A percentile compares a stretch with the other conserved stretches of the same genome.
phyloP scores from a whole-genome alignment of 2,329 filamentous ascomycete species.

The Lasiodiplodia gonubiensis region DNA sequence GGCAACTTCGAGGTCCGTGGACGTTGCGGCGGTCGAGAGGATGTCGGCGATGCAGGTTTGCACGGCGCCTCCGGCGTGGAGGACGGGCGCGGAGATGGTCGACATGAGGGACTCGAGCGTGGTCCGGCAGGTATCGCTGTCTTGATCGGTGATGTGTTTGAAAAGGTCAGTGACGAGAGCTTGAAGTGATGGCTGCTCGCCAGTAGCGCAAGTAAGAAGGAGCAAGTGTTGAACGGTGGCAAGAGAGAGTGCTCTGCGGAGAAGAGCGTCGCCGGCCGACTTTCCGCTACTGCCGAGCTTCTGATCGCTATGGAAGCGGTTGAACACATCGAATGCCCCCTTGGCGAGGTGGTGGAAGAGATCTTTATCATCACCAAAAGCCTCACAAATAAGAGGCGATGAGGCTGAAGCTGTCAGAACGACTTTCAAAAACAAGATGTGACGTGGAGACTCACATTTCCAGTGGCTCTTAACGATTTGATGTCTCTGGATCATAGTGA shows the following conservation, averaged over 20 bases:
- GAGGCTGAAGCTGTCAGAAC: not conserved
- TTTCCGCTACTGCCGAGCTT: not conserved
- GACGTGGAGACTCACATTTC: not conserved
- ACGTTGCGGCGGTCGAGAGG: not conserved
- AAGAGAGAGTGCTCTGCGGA: slow-evolving; percentile 7
- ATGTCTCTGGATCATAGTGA: slow-evolving; percentile 29
- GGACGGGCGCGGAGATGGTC: not conserved
- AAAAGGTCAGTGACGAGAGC: not conserved
- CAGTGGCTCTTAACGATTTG: not conserved
- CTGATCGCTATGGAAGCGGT: not conserved
- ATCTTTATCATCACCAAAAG: not conserved
- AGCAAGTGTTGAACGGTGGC: not conserved
- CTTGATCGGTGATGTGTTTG: not conserved
- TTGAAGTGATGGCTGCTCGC: not conserved
- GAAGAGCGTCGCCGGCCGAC: slow-evolving; percentile 1
- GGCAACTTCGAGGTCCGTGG: slow-evolving; percentile 12
- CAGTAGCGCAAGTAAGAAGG: not conserved
- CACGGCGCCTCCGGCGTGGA: not conserved
- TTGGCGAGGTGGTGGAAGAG: not conserved
- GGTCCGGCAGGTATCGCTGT: slow-evolving; percentile 9
- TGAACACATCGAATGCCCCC: not conserved
- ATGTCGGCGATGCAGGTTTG: not conserved
- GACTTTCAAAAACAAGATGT: no score
- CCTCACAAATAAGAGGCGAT: not conserved
- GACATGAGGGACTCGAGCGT: not conserved